Base-by-base conservation (phyloP, 805 yeast species). In the Zygosaccharomyces kombuchaensis region DNA sequence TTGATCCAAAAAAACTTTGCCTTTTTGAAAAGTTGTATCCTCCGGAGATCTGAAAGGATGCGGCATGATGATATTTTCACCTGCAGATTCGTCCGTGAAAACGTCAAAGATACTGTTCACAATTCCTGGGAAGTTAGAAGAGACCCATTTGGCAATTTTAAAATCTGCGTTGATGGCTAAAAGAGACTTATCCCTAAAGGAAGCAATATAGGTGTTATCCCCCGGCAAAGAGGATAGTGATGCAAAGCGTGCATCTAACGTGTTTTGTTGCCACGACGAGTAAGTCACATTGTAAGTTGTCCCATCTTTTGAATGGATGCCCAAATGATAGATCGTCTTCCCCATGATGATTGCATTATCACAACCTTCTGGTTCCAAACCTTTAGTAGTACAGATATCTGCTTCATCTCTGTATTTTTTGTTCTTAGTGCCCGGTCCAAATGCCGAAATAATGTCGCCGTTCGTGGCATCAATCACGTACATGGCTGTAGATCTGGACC, bases 241-340 rank as follows among this genome's bases (percentile, higher is more conserved):
- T 2, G 70, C 71, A 34, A 79, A 63, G 47, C 70, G 74, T 10
- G 68, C 69, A 63, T 91, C 96, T 43, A 89, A 70, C 53, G 87
- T 81, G 63, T 91, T 91, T 36, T 96, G 95, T 8, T 93, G 95
- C 96, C 97, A 93, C 30, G 83, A 75, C 1, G 95, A 75, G 59
- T 84, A 89, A 0, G 90, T 81, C 13, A 93, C 86, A 57, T 88
- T 86, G 93, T 96, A 90, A 1, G 82, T 77, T 0, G 82, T 68
- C 49, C 80, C 79, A 48, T 78, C 75, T 54, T 76, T 79, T 2
- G 93, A 82, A 60, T 88, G 84, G n/a, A 93, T 91, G 0, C 80
- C 71, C 34, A 86, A 69, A 53, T 83, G 85, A 58, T 82, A 86
- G 0, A 81, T 80, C 0, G 90, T 81, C 61, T 78, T 82, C 0